Conservation (phyloP, 208 protist species). For the Acanthamoeba lenticulata region DNA sequence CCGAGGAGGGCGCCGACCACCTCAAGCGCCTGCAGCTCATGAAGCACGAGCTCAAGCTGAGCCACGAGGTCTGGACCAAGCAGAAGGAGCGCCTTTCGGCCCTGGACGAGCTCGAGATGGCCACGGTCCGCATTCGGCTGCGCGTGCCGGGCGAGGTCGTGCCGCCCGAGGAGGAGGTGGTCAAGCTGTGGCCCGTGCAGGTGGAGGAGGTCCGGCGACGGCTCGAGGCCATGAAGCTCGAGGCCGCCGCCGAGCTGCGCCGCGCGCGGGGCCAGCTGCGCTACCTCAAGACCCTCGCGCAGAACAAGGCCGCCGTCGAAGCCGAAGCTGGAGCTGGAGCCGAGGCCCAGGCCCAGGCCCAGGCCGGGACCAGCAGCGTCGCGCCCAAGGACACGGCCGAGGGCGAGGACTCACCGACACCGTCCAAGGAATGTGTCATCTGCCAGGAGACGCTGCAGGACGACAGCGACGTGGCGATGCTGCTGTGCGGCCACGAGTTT, state of each 20-base stretch:
- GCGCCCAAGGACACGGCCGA: not conserved
- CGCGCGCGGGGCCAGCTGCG: conserved; percentile 44
- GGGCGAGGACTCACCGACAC: not conserved
- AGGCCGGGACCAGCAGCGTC: not conserved
- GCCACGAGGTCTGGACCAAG: conserved; percentile 35
- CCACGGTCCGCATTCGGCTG: conserved; percentile 55
- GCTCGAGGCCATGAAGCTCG: conserved; percentile 42
- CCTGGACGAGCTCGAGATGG: conserved; percentile 72
- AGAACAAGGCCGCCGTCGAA: conserved; percentile 33
- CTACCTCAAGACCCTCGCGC: conserved; percentile 34
- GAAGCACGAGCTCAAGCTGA: conserved; percentile 68
- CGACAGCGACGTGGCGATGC: conserved; percentile 61
- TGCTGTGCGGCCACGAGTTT: conserved; percentile 73
- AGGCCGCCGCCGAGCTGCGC: conserved; percentile 34
- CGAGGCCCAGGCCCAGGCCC: not conserved
- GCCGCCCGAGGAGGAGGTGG: conserved; percentile 2
- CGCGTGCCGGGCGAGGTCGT: conserved; percentile 57
- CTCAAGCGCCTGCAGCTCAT: conserved; percentile 61
- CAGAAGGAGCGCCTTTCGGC: conserved; percentile 67
- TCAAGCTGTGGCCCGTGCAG: conserved; percentile 18
- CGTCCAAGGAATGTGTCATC: conserved; percentile 66
- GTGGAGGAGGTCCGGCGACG: not conserved
- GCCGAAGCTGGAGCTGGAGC: not conserved
- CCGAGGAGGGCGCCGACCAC: conserved; percentile 53
- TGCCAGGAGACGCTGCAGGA: conserved; percentile 68